These are phyloP conservation scores for Colletotrichum brevisporum DNA, from an alignment of 2,329 filamentous ascomycete species.

Conservation along the genomic window DNA sequence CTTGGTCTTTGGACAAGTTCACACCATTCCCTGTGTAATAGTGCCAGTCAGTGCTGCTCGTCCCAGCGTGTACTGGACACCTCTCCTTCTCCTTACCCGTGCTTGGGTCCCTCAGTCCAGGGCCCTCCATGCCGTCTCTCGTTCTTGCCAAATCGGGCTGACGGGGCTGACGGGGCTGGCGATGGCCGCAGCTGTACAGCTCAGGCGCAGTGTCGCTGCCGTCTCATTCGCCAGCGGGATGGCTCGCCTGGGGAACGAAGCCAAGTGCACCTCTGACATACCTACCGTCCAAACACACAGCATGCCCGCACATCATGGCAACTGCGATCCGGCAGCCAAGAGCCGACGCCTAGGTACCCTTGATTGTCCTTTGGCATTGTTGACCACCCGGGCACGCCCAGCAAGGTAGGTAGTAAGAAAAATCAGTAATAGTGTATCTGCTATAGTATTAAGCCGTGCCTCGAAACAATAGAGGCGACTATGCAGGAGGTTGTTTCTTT, in stretches of 20 bases:
- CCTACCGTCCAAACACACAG: slow-evolving; percentile 4
- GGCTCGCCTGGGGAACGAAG: slow-evolving; percentile 17
- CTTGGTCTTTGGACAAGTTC: too few species aligned
- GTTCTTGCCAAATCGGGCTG: slow-evolving; percentile 28
- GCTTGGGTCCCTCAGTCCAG: slow-evolving; percentile 4
- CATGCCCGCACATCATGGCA: neutral
- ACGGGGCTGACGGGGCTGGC: slow-evolving; percentile 11
- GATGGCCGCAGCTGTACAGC: slow-evolving; percentile 31
- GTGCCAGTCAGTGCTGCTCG: slow-evolving; percentile 9
- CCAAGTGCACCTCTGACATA: neutral
- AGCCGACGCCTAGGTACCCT: too few species aligned
- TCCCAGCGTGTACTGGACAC: neutral
- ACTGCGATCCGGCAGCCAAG: neutral
- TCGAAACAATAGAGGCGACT: too few species aligned
- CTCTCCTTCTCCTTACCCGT: neutral
- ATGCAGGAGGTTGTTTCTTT: too few species aligned
- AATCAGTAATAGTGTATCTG: too few species aligned
- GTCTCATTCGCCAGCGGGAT: slow-evolving; percentile 8
- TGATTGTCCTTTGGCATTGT: too few species aligned
- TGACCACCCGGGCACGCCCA: too few species aligned
- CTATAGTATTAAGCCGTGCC: too few species aligned
- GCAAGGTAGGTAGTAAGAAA: too few species aligned
- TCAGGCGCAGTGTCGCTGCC: neutral
- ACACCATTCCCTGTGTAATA: slow-evolving; percentile 4
- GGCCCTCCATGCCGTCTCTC: slow-evolving; percentile 11